Evolutionary conservation across 306 rosid species (phyloP), one percentile per base, ranked within the genome.

Genomic region (Comarum palustre): DNA sequence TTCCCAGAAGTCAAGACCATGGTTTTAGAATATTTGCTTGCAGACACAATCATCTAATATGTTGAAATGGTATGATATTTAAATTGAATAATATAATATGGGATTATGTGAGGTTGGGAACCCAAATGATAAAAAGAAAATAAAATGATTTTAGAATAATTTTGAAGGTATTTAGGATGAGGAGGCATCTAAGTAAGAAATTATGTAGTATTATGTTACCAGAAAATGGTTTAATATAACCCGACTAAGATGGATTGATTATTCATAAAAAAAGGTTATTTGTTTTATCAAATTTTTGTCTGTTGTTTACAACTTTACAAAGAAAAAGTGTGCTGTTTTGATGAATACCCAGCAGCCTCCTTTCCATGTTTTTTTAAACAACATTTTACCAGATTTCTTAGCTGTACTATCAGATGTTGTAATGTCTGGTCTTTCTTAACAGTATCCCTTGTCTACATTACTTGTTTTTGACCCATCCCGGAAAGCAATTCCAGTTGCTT

Each of bases 401-500:
- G 31, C 32, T 15, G 59, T 50, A 15, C 59, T 51, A 8, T 41
- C 7, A 8, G 48, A 46, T 61, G 17, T 27, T 2, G 5, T 70
- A 29, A 22, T 14, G 57, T 61, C 68, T 79, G 58, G 45, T 51
- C 20, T 48, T 54, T 74, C 71, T 42, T 68, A 68, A 68, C 97
- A 90, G 97, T 87, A 75, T 83, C 87, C 87, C 8, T 71, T 88
- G 54, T 87, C 86, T 75, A 87, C 90, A 48, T 79, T 90, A 79
- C 94, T 90, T 77, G 94, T 90, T 78, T 87, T 87, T 71, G 87
- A 88, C 82, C 73, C 87, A 85, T 84, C 87, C 48, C 88, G 78
- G 73, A 87, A 87, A 84, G 89, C 94, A 66, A 90, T 90, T 82
- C 97, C 92, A 14, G 92, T 87, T 84, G 92, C 94, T 75, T 90